A percentile compares a stretch with the other conserved stretches of the same genome.
phyloP scores from a whole-genome alignment of 1,139 yeast genomes.

The Yamadazyma diospyri region DNA sequence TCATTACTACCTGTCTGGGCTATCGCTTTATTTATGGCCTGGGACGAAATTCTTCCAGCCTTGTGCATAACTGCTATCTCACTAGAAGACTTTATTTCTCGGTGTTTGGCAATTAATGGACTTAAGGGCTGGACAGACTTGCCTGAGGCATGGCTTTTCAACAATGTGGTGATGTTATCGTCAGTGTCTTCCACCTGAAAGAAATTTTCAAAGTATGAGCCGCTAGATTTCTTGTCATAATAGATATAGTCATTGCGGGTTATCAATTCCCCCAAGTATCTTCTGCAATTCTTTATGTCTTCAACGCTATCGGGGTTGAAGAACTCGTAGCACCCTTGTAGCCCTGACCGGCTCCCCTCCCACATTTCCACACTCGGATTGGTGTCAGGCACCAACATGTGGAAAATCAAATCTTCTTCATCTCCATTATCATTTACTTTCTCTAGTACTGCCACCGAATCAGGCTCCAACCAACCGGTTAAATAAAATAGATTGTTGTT shows the following conservation, averaged over 20 bases:
- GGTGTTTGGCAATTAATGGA: constrained; percentile 49
- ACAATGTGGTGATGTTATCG: constrained; percentile 10
- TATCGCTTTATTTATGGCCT: constrained; percentile 81
- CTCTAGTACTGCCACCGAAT: constrained; percentile 72
- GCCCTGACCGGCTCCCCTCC: constrained; percentile 93
- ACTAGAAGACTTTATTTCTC: constrained; percentile 70
- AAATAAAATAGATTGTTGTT: constrained; percentile 82
- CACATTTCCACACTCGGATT: constrained; percentile 77
- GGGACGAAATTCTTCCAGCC: constrained; percentile 79
- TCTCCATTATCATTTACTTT: constrained; percentile 45
- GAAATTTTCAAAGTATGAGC: constrained; percentile 10
- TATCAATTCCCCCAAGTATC: constrained; percentile 45
- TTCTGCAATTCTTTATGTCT: constrained; percentile 40
- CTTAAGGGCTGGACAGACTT: constrained; percentile 43
- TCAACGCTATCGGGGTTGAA: constrained; percentile 84
- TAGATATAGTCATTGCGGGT: constrained; percentile 46
- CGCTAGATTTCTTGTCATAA: constrained; percentile 35
- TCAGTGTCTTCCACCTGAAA: constrained; percentile 10
- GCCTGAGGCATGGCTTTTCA: constrained; percentile 16
- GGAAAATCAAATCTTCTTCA: constrained; percentile 56
- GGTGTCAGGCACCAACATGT: constrained; percentile 85
- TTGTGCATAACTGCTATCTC: constrained; percentile 77
- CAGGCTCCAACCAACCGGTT: constrained; percentile 94
- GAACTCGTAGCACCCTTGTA: constrained; percentile 72
- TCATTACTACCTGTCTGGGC: constrained; percentile 45